Evolutionary conservation across 805 yeast genomes (phyloP).

Genomic region (Nakazawaea molendinolei): DNA sequence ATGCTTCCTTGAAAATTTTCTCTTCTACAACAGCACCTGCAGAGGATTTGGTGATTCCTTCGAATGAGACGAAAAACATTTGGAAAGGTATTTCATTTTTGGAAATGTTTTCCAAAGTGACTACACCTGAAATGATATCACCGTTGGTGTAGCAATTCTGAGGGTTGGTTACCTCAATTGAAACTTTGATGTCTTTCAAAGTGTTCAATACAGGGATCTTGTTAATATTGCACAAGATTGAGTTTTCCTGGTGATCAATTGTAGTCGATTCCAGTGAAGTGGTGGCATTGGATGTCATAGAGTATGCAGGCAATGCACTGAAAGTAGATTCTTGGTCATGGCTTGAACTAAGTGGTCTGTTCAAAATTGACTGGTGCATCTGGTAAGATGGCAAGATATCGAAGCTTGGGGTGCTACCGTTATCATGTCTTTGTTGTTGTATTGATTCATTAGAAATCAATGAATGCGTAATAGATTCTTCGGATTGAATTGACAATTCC

Average conservation of each 20-base stretch:
- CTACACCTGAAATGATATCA: constrained; percentile 40
- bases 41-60: constrained; percentile 1
- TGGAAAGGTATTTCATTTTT: constrained; percentile 35
- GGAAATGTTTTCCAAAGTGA: constrained; percentile 41
- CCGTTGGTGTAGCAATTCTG: background rate
- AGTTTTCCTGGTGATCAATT: constrained; percentile 20
- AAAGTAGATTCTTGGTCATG: constrained; percentile 19
- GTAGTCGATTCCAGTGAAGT: constrained; percentile 30
- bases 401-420: background rate
- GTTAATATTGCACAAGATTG: constrained; percentile 25
- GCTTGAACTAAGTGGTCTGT: constrained; percentile 18
- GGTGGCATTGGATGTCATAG: constrained; percentile 18
- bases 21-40: background rate
- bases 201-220: constrained; percentile 42
- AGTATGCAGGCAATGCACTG: background rate
- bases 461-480: background rate
- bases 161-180: background rate
- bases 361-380: constrained; percentile 35
- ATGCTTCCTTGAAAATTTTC: constrained; percentile 33
- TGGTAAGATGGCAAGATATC: constrained; percentile 39
- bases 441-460: background rate
- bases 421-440: background rate
- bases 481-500: no score
- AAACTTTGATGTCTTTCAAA: background rate
- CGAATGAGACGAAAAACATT: constrained; percentile 10